Percentiles rank a stretch among this genome's conserved stretches.
phyloP scores from a whole-genome alignment of 2,329 filamentous ascomycete genomes.

The Cladophialophora psammophila region DNA sequence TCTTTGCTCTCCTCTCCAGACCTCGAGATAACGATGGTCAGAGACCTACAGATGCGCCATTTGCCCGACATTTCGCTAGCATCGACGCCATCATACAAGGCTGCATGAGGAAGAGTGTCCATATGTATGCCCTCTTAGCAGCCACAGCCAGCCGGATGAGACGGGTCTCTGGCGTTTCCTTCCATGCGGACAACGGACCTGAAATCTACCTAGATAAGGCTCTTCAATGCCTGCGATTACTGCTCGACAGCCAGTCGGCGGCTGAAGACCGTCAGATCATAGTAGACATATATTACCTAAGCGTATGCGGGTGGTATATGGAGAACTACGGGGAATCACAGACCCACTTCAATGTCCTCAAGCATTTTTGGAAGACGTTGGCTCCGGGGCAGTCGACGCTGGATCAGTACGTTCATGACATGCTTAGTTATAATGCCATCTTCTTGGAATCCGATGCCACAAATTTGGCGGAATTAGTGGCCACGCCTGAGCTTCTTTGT shows the following conservation, averaged over 20 bases:
- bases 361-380: slow-evolving; percentile 27
- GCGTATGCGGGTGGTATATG: slow-evolving; percentile 33
- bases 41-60: background rate
- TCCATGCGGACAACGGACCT: slow-evolving; percentile 26
- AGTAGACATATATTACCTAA: slow-evolving; percentile 33
- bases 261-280: slow-evolving; percentile 30
- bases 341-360: slow-evolving; percentile 32
- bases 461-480: background rate
- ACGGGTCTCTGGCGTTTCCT: slow-evolving; percentile 20
- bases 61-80: slow-evolving; percentile 22
- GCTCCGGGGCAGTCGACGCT: slow-evolving; percentile 16
- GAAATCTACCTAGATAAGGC: slow-evolving; percentile 33
- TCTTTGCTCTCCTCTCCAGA: slow-evolving; percentile 23
- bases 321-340: slow-evolving; percentile 31
- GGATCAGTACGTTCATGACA: slow-evolving; percentile 24
- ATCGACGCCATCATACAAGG: slow-evolving; percentile 29
- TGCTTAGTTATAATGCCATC: slow-evolving; percentile 22
- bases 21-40: background rate
- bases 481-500: background rate
- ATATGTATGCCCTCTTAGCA: slow-evolving; percentile 29
- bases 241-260: slow-evolving; percentile 21
- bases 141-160: slow-evolving; percentile 30
- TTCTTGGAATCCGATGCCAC: slow-evolving; percentile 16
- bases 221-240: slow-evolving; percentile 27
- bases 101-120: slow-evolving; percentile 24